Conservation (phyloP, 2,329 filamentous ascomycete genomes). For the Sclerotinia glacialis region DNA sequence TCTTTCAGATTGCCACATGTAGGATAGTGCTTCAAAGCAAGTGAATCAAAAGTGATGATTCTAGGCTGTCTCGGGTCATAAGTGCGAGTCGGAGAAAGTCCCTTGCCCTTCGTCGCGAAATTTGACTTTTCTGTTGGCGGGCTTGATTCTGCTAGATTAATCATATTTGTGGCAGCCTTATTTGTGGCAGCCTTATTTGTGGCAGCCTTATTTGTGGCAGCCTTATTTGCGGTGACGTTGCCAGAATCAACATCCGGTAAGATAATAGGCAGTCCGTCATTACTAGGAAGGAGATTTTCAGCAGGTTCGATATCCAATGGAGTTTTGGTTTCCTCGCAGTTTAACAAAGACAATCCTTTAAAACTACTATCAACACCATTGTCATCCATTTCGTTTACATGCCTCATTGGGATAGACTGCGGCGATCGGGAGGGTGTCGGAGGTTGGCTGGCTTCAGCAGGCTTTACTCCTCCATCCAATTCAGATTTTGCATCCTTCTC, state of each 20-base stretch:
- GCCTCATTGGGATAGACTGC: neutral
- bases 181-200: neutral
- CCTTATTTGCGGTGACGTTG: neutral
- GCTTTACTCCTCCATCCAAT: neutral
- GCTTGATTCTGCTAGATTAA: slow-evolving; percentile 15
- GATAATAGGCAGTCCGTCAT: slow-evolving; percentile 1
- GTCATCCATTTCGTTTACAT: neutral
- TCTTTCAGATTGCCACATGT: slow-evolving; percentile 69
- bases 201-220: neutral
- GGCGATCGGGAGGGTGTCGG: slow-evolving; percentile 1
- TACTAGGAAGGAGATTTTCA: neutral
- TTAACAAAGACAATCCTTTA: neutral
- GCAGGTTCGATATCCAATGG: neutral
- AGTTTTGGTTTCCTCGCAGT: neutral
- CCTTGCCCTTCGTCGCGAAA: slow-evolving; percentile 39
- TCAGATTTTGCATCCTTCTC: slow-evolving; percentile 6
- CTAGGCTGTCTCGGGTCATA: slow-evolving; percentile 56
- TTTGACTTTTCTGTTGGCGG: slow-evolving; percentile 7
- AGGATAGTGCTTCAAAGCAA: slow-evolving; percentile 61
- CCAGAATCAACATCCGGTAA: neutral
- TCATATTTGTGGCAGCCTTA: neutral
- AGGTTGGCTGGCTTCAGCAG: neutral
- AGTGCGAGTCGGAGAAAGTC: slow-evolving; percentile 40
- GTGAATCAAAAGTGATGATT: slow-evolving; percentile 85
- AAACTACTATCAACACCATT: neutral